Evolutionary conservation across 768 basidiomycete species (phyloP).

Genomic region (Gymnopilus dilepis): DNA sequence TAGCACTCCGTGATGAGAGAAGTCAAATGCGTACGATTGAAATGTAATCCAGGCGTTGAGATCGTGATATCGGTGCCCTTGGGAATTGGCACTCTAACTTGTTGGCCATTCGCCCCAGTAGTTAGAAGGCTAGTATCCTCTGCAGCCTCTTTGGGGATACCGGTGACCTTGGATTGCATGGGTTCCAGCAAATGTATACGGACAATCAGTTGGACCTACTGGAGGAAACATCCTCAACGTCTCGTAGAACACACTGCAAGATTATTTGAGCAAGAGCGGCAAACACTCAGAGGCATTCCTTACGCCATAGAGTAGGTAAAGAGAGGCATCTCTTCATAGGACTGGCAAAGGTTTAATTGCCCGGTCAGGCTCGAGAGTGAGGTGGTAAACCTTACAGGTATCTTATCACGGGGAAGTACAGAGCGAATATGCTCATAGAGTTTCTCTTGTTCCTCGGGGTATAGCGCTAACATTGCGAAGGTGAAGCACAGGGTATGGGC

Average conservation of each 20-base stretch:
- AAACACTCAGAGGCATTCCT: slow-evolving; percentile 7
- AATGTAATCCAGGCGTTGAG: slow-evolving; percentile 47
- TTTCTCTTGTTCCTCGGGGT: slow-evolving; percentile 51
- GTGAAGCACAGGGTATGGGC: slow-evolving; percentile 45
- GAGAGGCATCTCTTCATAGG: slow-evolving; percentile 46
- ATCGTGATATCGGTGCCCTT: slow-evolving; percentile 45
- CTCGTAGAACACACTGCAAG: slow-evolving; percentile 51
- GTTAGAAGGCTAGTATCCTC: slow-evolving; percentile 51
- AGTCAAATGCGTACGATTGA: slow-evolving; percentile 47
- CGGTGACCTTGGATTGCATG: slow-evolving; percentile 35
- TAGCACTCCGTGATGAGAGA: background rate
- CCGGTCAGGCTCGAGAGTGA: background rate
- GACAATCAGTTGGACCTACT: slow-evolving; percentile 31
- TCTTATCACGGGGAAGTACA: slow-evolving; percentile 36
- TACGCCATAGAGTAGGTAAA: slow-evolving; percentile 47
- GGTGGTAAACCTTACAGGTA: slow-evolving; percentile 31
- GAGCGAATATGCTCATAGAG: slow-evolving; percentile 43
- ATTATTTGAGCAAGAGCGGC: background rate
- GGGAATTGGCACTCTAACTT: slow-evolving; percentile 45
- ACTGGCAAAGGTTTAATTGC: slow-evolving; percentile 25
- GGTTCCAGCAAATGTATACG: background rate
- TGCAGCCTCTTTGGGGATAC: slow-evolving; percentile 48
- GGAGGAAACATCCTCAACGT: slow-evolving; percentile 54
- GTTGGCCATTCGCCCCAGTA: slow-evolving; percentile 43
- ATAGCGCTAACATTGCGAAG: slow-evolving; percentile 47